phyloP scores from a whole-genome alignment of 768 basidiomycete species.

The Paxillus ammoniavirescens region DNA sequence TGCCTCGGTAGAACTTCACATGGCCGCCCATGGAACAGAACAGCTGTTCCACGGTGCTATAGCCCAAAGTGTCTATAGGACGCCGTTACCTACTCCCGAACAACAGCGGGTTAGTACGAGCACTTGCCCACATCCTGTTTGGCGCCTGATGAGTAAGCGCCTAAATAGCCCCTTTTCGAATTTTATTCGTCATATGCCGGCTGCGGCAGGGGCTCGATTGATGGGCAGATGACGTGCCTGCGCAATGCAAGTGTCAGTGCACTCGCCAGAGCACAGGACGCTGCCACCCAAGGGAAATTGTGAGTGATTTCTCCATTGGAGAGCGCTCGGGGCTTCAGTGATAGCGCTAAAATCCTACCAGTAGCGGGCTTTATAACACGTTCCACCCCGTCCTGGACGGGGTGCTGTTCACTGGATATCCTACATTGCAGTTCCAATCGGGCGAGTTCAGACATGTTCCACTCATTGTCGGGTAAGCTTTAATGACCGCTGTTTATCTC shows the following conservation, averaged over 20 bases:
- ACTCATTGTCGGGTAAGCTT: constrained; percentile 55
- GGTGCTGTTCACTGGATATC: constrained; percentile 47
- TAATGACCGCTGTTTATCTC: not conserved
- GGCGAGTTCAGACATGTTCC: constrained; percentile 52
- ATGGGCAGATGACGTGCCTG: constrained; percentile 43
- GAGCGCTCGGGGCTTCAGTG: not conserved
- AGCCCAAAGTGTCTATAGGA: constrained; percentile 59
- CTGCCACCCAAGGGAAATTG: constrained; percentile 39
- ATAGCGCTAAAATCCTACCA: constrained; percentile 12
- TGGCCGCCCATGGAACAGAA: constrained; percentile 42
- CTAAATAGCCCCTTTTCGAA: constrained; percentile 47
- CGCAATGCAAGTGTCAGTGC: constrained; percentile 50
- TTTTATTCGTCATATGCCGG: constrained; percentile 50
- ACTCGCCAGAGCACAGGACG: constrained; percentile 55
- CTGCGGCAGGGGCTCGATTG: constrained; percentile 40
- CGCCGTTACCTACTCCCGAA: constrained; percentile 49
- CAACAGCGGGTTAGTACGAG: constrained; percentile 46
- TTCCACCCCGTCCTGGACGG: constrained; percentile 60
- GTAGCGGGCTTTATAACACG: constrained; percentile 41
- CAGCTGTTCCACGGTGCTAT: constrained; percentile 54
- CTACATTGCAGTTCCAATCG: constrained; percentile 43
- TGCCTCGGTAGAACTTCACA: constrained; percentile 55
- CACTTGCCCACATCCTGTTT: not conserved
- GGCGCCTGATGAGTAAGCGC: not conserved
- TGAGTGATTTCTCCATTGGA: constrained; percentile 25